Evolutionary conservation across 352 stramenopile genomes (phyloP).

Genomic region (Plasmopara muralis): DNA sequence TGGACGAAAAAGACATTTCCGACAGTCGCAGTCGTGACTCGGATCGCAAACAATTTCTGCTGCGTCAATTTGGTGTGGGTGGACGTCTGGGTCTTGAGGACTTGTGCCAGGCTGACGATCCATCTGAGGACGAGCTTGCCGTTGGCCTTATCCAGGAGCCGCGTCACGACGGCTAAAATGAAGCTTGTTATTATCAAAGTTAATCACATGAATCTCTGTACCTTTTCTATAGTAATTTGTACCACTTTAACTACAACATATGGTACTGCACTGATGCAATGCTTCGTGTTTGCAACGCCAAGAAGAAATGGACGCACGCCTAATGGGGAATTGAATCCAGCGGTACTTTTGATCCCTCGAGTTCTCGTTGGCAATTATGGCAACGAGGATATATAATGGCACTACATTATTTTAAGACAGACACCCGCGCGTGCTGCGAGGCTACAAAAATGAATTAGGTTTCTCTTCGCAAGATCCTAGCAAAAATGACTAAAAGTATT

Average conservation of each 20-base stretch:
- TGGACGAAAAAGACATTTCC: conserved; percentile 91
- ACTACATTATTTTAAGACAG: conserved; percentile 96
- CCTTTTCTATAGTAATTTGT: background rate
- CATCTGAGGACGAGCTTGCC: conserved; percentile 28
- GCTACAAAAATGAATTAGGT: conserved; percentile 99
- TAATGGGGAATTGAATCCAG: conserved; percentile 97
- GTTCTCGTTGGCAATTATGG: conserved; percentile 98
- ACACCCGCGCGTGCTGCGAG: conserved; percentile 97
- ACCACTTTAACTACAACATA: conserved; percentile 4
- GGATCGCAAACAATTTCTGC: conserved; percentile 42
- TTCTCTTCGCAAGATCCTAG: conserved; percentile 96
- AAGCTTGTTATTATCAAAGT: background rate
- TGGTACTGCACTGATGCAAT: conserved; percentile 10
- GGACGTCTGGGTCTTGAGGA: conserved; percentile 44
- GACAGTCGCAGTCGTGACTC: conserved; percentile 27
- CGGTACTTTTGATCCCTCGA: conserved; percentile 93
- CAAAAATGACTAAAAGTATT: conserved; percentile 96
- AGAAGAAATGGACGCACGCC: conserved; percentile 98
- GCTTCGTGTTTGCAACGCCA: conserved; percentile 8
- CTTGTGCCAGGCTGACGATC: conserved; percentile 33
- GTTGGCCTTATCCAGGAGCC: conserved; percentile 13
- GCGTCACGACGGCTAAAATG: background rate
- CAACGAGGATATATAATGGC: conserved; percentile 98
- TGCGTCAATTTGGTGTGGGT: conserved; percentile 36
- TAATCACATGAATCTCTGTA: background rate